Conservation (phyloP, 352 stramenopile species). For the Halophytophthora batemanensis region DNA sequence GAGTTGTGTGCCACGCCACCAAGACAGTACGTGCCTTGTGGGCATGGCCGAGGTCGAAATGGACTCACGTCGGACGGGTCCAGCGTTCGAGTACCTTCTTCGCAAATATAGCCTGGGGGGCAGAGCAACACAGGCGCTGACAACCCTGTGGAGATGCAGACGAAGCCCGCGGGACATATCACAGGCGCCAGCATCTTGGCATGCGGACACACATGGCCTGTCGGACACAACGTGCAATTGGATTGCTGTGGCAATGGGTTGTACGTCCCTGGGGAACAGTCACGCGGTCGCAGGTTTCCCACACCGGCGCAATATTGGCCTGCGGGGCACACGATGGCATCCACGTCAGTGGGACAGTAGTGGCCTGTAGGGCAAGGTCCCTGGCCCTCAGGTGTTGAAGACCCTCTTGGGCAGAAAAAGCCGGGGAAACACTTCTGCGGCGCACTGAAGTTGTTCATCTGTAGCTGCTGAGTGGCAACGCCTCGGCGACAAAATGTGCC, state of each 20-base stretch:
- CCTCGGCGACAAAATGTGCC: conserved; percentile 92
- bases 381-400: conserved; percentile 87
- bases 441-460: conserved; percentile 89
- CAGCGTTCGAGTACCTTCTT: conserved; percentile 88
- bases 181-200: conserved; percentile 69
- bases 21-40: conserved; percentile 93
- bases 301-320: conserved; percentile 94
- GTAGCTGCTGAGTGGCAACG: conserved; percentile 54
- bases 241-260: conserved; percentile 79
- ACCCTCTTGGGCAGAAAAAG: conserved; percentile 96
- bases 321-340: conserved; percentile 90
- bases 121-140: conserved; percentile 90
- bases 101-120: conserved; percentile 93
- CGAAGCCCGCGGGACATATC: conserved; percentile 93
- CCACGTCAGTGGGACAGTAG: conserved; percentile 91
- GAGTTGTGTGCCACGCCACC: conserved; percentile 92
- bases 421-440: conserved; percentile 94
- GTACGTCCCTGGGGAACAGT: conserved; percentile 95
- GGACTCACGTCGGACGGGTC: conserved; percentile 81
- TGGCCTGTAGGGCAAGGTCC: conserved; percentile 94
- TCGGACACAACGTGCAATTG: conserved; percentile 94
- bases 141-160: conserved; percentile 92
- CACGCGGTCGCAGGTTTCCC: conserved; percentile 88
- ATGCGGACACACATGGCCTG: conserved; percentile 92
- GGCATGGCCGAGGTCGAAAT: conserved; percentile 86